phyloP scores from a whole-genome alignment of 2,329 filamentous ascomycete species.

The Truncatella angustata region DNA sequence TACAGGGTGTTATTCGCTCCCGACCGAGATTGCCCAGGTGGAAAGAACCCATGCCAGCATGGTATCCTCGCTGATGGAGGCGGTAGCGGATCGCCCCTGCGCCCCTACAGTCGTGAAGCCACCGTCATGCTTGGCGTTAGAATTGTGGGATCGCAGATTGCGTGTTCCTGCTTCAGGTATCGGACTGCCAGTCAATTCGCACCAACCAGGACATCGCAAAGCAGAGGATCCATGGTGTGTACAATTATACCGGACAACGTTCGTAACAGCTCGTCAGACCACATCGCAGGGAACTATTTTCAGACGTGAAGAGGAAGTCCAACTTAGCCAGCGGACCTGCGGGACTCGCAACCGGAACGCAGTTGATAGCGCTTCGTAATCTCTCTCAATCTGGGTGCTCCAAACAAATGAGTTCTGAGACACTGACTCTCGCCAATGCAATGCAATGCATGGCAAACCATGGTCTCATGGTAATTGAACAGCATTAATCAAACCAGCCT shows the following conservation, averaged over 20 bases:
- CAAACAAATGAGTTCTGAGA: neutral
- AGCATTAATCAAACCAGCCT: conserved; percentile 5
- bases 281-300: neutral
- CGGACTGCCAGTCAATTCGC: neutral
- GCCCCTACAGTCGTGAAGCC: conserved; percentile 10
- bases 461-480: conserved; percentile 1
- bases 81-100: conserved; percentile 7
- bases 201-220: conserved; percentile 6
- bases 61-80: conserved; percentile 1
- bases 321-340: neutral
- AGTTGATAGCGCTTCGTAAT: neutral
- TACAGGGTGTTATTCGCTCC: conserved; percentile 3
- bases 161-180: conserved; percentile 10
- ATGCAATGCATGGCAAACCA: neutral
- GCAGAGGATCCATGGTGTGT: neutral
- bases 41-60: neutral
- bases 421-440: neutral
- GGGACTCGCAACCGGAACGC: neutral
- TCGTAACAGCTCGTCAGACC: neutral
- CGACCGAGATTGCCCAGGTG: conserved; percentile 3
- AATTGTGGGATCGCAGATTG: conserved; percentile 7
- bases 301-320: too few species aligned
- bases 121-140: conserved; percentile 6
- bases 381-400: neutral
- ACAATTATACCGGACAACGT: neutral